Conservation (phyloP, 768 basidiomycete species). For the Gloeostereum incarnatum region DNA sequence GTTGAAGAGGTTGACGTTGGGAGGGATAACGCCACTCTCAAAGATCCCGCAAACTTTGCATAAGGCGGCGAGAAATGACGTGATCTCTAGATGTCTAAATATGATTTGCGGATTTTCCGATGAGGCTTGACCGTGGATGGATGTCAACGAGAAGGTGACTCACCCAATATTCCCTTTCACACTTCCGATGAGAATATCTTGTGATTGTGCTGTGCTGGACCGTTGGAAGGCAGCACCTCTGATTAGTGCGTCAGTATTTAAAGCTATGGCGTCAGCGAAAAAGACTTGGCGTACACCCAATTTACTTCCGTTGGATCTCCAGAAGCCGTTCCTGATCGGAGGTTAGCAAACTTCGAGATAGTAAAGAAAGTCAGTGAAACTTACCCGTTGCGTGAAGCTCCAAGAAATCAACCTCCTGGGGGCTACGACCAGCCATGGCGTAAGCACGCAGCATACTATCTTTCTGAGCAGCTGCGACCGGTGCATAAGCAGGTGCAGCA, state of each 20-base stretch:
- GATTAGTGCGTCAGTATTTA: too few relatives aligned
- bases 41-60: slow-evolving; percentile 33
- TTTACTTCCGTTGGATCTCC: slow-evolving; percentile 45
- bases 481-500: slow-evolving; percentile 25
- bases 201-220: too few relatives aligned
- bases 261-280: too few relatives aligned
- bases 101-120: neutral
- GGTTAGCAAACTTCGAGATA: neutral
- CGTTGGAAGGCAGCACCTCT: too few relatives aligned
- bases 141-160: too few relatives aligned
- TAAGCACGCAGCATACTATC: slow-evolving; percentile 28
- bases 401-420: slow-evolving; percentile 34
- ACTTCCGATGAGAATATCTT: slow-evolving; percentile 28
- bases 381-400: slow-evolving; percentile 42
- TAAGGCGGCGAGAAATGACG: slow-evolving; percentile 34
- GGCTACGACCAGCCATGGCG: slow-evolving; percentile 16
- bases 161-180: slow-evolving; percentile 40
- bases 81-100: slow-evolving; percentile 28
- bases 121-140: neutral
- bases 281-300: slow-evolving; percentile 24
- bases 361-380: neutral
- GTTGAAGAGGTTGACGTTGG: slow-evolving; percentile 24
- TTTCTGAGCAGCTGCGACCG: slow-evolving; percentile 25
- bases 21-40: slow-evolving; percentile 23
- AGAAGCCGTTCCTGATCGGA: slow-evolving; percentile 22